These are phyloP conservation scores for Agaricus subrufescens DNA, from an alignment of 768 basidiomycete genomes.

Conservation along the genomic window DNA sequence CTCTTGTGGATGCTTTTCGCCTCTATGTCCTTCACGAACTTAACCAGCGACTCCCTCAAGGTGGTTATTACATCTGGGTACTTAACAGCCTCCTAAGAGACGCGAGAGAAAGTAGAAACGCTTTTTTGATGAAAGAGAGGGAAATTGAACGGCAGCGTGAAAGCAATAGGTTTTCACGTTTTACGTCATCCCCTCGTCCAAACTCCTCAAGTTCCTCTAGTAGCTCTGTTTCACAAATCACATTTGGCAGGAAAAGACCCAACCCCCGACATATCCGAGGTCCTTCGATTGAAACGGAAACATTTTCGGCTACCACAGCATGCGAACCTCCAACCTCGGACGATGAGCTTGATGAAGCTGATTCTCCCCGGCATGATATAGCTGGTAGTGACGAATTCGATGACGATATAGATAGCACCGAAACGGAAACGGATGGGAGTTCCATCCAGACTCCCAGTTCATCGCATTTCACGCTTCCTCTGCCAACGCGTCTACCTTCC, in stretches of 20 bases:
- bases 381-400: conserved; percentile 6
- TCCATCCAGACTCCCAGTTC: conserved; percentile 44
- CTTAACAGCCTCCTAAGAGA: conserved; percentile 33
- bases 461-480: conserved; percentile 18
- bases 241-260: neutral
- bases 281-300: conserved; percentile 17
- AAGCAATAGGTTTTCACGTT: neutral
- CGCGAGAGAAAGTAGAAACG: conserved; percentile 27
- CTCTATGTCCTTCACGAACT: conserved; percentile 56
- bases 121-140: conserved; percentile 34
- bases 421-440: conserved; percentile 43
- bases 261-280: conserved; percentile 7
- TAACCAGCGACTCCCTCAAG: conserved; percentile 27
- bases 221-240: conserved; percentile 3
- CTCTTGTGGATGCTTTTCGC: conserved; percentile 64
- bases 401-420: conserved; percentile 13
- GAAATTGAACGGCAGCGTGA: conserved; percentile 22
- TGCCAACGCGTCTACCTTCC: conserved; percentile 6
- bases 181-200: neutral
- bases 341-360: conserved; percentile 31
- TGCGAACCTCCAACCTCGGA: conserved; percentile 31
- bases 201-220: neutral
- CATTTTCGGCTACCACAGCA: conserved; percentile 26
- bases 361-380: neutral
- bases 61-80: conserved; percentile 52